Evolutionary conservation across 768 basidiomycete species (phyloP), one percentile per base, ranked within the genome.

Genomic region (Porpolomopsis calyptriformis): DNA sequence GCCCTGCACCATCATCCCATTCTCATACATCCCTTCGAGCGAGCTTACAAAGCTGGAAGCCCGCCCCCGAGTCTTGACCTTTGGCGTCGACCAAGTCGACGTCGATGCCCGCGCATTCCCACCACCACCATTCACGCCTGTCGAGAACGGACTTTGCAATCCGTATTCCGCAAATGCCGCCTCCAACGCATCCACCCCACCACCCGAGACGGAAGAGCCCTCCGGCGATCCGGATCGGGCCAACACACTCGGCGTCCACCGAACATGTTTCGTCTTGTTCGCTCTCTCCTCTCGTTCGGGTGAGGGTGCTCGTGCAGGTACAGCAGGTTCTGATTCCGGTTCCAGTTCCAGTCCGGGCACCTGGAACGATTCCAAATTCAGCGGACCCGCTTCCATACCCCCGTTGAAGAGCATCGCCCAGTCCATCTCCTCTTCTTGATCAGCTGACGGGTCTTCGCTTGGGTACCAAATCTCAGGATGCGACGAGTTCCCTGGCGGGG

Each of bases 241-340:
- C 29, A 50, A 18, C 34, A 47, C 46, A 33, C 52, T 53, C 14
- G 52, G 52, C 19, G 52, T 53, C 49, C 49, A 53, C 41, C 52
- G 34, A 5, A 53, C 52, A 24, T 50, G 52, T 25, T 53, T 53
- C 33, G 48, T 39, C 44, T 45, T 45, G 6, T 45, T 31, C 25
- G 4, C 3, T 19, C 16, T 43, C 20, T 38, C 27, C n/a, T 24
- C 36, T 9, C 20, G 31, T 11, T 11, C 44, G 0, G 41, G 18
- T 10, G 45, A 42, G n/a, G n/a, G n/a, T n/a, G n/a, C n/a, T n/a
- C n/a, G n/a, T n/a, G n/a, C n/a, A n/a, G n/a, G n/a, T n/a, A n/a
- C n/a, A n/a, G n/a, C n/a, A n/a, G n/a, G n/a, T n/a, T n/a, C n/a
- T n/a, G n/a, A n/a, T n/a, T n/a, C n/a, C n/a, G n/a, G n/a, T n/a